Percentiles rank a stretch among this genome's conserved stretches.
These are phyloP conservation scores for Fusarium newnesense DNA, from an alignment of 2,329 filamentous ascomycete species.

Conservation along the genomic window DNA sequence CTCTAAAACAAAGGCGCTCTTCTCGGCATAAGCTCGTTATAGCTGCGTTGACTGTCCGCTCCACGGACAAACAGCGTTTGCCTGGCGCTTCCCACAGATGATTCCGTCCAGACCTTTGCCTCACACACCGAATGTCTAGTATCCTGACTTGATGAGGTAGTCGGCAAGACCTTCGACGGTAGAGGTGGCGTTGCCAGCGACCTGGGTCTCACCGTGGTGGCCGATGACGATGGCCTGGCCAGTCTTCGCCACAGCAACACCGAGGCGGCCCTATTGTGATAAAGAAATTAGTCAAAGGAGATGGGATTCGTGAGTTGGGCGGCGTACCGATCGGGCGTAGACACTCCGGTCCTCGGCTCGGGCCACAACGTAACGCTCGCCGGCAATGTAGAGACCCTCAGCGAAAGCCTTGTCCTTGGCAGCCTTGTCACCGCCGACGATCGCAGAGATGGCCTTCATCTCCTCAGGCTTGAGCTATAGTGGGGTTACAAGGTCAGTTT, in stretches of 20 bases:
- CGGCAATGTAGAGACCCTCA: conserved; percentile 79
- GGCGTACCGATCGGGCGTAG: conserved; percentile 84
- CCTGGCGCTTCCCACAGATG: conserved; percentile 18
- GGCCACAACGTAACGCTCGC: conserved; percentile 81
- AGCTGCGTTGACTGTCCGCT: conserved; percentile 33
- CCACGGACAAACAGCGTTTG: conserved; percentile 30
- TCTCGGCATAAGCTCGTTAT: conserved; percentile 38
- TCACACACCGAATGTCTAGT: conserved; percentile 62
- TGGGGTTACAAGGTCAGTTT: conserved; percentile 18
- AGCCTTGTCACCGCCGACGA: conserved; percentile 57
- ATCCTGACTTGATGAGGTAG: conserved; percentile 83
- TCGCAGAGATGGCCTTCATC: conserved; percentile 66
- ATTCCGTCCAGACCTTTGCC: conserved; percentile 13
- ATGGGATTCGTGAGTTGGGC: background rate
- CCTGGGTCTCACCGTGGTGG: conserved; percentile 80
- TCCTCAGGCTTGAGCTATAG: conserved; percentile 59
- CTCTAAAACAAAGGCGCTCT: conserved; percentile 41
- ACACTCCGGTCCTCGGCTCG: conserved; percentile 80
- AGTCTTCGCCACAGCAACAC: conserved; percentile 86
- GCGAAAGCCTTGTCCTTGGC: conserved; percentile 73
- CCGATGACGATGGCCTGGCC: conserved; percentile 87
- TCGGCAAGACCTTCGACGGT: conserved; percentile 87
- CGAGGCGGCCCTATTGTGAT: conserved; percentile 72
- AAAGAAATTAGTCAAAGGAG: conserved; percentile 1
- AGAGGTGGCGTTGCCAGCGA: conserved; percentile 79